Conservation (phyloP, 2,329 filamentous ascomycete genomes). For the Aspergillus sp. region DNA sequence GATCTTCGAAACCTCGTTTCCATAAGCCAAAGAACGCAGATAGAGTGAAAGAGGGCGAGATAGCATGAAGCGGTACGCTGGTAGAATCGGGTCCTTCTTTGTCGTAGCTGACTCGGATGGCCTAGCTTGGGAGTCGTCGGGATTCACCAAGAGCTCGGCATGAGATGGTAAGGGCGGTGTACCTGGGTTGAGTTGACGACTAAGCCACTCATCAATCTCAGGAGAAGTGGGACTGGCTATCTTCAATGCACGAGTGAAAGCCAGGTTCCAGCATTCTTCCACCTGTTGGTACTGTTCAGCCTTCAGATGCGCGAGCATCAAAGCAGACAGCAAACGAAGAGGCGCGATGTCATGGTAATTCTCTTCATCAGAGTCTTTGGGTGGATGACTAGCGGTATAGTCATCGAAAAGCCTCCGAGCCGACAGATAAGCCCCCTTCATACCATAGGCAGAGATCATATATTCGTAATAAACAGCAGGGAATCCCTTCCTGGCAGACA, state of each 20-base stretch:
- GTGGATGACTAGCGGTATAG: conserved; percentile 41
- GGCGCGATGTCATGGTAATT: conserved; percentile 45
- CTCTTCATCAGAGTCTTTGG: conserved; percentile 5
- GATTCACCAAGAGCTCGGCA: conserved; percentile 1
- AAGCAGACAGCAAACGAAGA: conserved; percentile 58
- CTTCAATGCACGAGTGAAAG: conserved; percentile 56
- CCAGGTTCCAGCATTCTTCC: conserved; percentile 65
- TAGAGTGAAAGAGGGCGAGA: conserved; percentile 53
- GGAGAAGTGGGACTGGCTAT: conserved; percentile 43
- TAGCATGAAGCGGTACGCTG: conserved; percentile 52
- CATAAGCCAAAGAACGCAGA: conserved; percentile 54
- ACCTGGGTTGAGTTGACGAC: conserved; percentile 11
- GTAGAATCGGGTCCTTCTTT: conserved; percentile 29
- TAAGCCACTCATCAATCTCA: conserved; percentile 26
- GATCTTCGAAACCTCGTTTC: conserved; percentile 58
- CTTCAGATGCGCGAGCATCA: conserved; percentile 68
- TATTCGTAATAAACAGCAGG: conserved; percentile 56
- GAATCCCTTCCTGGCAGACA: conserved; percentile 44
- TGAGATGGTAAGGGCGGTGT: conserved; percentile 17
- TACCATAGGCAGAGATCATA: conserved; percentile 58
- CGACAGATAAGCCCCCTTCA: conserved; percentile 47
- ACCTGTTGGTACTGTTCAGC: conserved; percentile 63
- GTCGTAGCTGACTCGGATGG: not conserved
- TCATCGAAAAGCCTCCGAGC: conserved; percentile 59
- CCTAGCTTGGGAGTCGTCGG: not conserved